A percentile compares a stretch with the other conserved stretches of the same genome.
Evolutionary conservation across 805 yeast genomes (phyloP).

Genomic region (Novakomyces olei): DNA sequence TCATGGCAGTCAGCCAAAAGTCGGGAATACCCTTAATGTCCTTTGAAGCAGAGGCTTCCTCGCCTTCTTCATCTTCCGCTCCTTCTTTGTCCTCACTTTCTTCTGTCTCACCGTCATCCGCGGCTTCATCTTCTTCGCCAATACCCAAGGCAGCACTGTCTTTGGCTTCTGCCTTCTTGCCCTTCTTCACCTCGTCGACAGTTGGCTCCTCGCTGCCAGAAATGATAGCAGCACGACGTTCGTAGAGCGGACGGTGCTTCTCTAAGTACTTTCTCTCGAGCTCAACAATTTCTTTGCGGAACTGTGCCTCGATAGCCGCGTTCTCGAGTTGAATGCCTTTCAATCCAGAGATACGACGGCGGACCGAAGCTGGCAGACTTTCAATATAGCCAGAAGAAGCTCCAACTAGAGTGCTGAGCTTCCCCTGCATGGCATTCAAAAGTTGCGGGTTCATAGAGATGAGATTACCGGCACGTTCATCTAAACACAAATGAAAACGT

Average conservation of each 20-base stretch:
- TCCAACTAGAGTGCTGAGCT: conserved; percentile 66
- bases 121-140: conserved; percentile 22
- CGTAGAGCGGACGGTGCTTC: conserved; percentile 55
- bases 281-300: conserved; percentile 68
- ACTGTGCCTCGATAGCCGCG: conserved; percentile 67
- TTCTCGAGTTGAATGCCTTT: conserved; percentile 63
- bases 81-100: too few species aligned
- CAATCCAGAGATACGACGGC: conserved; percentile 57
- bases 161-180: conserved; percentile 50
- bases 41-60: conserved; percentile 17
- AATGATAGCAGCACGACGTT: conserved; percentile 48
- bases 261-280: conserved; percentile 60
- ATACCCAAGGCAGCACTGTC: conserved; percentile 26
- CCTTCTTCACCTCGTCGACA: conserved; percentile 52
- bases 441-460: conserved; percentile 77
- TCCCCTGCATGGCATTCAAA: conserved; percentile 72
- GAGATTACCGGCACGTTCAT: conserved; percentile 41
- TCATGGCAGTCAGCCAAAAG: conserved; percentile 91
- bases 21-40: conserved; percentile 60
- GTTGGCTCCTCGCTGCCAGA: conserved; percentile 59
- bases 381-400: conserved; percentile 70
- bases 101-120: conserved; percentile 17
- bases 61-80: conserved; percentile 24
- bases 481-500: too few species aligned
- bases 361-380: conserved; percentile 46